Evolutionary conservation across 495 filamentous ascomycete species (phyloP), one percentile per base, ranked within the genome.

Genomic region (Aspergillus bertholletiae): DNA sequence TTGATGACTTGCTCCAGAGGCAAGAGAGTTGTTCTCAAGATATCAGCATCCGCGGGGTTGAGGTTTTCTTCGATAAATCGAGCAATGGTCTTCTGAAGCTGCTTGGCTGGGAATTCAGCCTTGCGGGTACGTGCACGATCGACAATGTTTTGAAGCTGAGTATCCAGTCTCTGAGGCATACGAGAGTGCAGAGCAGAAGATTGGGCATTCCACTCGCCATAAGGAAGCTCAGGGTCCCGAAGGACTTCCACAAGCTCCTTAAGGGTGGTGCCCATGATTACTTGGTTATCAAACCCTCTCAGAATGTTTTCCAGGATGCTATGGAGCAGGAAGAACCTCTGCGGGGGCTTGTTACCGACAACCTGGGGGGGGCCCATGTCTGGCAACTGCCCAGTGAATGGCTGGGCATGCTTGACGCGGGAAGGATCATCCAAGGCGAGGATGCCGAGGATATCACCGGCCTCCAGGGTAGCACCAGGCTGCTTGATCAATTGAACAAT

Each of bases 401-500:
- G 88, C 67, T 96, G 88, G 13, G 94, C 95, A 58, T 96, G 92
- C 80, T 97, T 96, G 66, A 99, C 92, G 58, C 91, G 90, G 44
- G 89, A 89, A 12, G 94, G 95, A 68, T 99, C 94, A 71, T 99
- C 94, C 49, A 99, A 79, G 59, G 92, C 87, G 22, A 99, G 84
- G 56, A 99, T 96, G 74, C 92, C 94, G n/a, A 99, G 85, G 56
- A 97, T 97, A 63, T 99, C 94, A 67, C 94, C 94, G 63, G 94
- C 94, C 72, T 97, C 92, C 28, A 99, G 87, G n/a, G 91, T 94
- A 18, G 94, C 90, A 62, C 94, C 94, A 50, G 95, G 95, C 75
- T 97, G 94, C 84, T 99, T 99, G 79, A 99, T 96, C 63, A 97
- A 81, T 75, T 97, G 92, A 43, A 99, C 95, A 51, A 93, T 86